These are phyloP conservation scores for Neostapfia colusana DNA, from an alignment of 176 grass and related monocot genomes.

Conservation along the genomic window DNA sequence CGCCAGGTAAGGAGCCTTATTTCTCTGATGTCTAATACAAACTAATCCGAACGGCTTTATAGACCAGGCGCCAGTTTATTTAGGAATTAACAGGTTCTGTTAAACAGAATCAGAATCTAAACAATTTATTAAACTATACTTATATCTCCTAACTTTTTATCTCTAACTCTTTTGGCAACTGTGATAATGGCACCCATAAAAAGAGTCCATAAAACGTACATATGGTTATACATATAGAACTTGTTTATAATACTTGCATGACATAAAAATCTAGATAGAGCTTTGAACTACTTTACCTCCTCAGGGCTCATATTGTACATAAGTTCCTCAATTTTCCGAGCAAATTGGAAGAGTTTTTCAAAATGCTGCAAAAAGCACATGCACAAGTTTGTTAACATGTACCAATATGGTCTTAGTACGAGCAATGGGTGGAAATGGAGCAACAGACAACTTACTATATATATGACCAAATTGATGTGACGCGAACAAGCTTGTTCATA, in stretches of 20 bases:
- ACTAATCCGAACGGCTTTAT: too few species aligned
- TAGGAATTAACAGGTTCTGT: too few species aligned
- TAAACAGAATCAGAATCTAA: too few species aligned
- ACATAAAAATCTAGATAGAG: constrained; percentile 6
- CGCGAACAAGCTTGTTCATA: constrained; percentile 91
- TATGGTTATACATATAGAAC: background rate
- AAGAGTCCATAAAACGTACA: too few species aligned
- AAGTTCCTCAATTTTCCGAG: constrained; percentile 77
- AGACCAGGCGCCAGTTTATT: too few species aligned
- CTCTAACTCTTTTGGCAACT: too few species aligned
- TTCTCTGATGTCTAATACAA: too few species aligned
- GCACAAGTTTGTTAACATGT: constrained; percentile 20
- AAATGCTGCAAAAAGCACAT: constrained; percentile 60
- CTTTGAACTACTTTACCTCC: constrained; percentile 51
- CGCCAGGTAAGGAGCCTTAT: too few species aligned
- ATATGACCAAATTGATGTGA: constrained; percentile 97
- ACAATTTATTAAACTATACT: too few species aligned
- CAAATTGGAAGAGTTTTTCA: constrained; percentile 92
- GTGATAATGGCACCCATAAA: too few species aligned
- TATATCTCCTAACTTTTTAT: too few species aligned
- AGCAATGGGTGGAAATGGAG: constrained; percentile 20
- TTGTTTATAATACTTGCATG: background rate
- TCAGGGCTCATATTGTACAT: constrained; percentile 74
- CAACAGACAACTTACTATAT: constrained; percentile 67
- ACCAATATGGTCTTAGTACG: background rate